Conservation (phyloP, 768 basidiomycete species). For the Cubamyces sp. region DNA sequence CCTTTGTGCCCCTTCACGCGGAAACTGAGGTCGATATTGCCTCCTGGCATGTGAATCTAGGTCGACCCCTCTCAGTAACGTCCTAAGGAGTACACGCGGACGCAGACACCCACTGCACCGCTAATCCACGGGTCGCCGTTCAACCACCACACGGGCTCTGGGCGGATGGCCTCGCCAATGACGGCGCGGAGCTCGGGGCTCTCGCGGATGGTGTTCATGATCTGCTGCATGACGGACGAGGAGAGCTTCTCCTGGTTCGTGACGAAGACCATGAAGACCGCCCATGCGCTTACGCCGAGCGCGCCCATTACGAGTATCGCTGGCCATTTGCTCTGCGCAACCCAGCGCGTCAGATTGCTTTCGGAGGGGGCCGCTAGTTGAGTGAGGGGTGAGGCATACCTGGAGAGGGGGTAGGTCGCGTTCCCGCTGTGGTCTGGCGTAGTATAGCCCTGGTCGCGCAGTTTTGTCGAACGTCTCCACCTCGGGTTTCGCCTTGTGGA, state of each 20-base stretch:
- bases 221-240: conserved; percentile 71
- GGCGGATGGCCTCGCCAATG: conserved; percentile 68
- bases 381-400: conserved; percentile 33
- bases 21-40: conserved; percentile 79
- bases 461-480: conserved; percentile 48
- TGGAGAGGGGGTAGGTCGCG: conserved; percentile 49
- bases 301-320: conserved; percentile 50
- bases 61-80: neutral
- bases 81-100: neutral
- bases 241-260: conserved; percentile 80
- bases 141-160: conserved; percentile 72
- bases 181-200: conserved; percentile 51
- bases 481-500: conserved; percentile 29
- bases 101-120: conserved; percentile 58
- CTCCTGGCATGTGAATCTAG: conserved; percentile 74
- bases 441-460: conserved; percentile 49
- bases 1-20: conserved; percentile 74
- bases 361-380: too few relatives aligned
- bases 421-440: conserved; percentile 41
- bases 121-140: conserved; percentile 76
- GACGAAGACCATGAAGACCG: conserved; percentile 65
- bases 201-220: conserved; percentile 62
- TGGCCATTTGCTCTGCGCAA: conserved; percentile 55
- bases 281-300: conserved; percentile 66
- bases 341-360: neutral